These are phyloP conservation scores for Penicillium taxi DNA, from an alignment of 495 filamentous ascomycete genomes.

Conservation along the genomic window DNA sequence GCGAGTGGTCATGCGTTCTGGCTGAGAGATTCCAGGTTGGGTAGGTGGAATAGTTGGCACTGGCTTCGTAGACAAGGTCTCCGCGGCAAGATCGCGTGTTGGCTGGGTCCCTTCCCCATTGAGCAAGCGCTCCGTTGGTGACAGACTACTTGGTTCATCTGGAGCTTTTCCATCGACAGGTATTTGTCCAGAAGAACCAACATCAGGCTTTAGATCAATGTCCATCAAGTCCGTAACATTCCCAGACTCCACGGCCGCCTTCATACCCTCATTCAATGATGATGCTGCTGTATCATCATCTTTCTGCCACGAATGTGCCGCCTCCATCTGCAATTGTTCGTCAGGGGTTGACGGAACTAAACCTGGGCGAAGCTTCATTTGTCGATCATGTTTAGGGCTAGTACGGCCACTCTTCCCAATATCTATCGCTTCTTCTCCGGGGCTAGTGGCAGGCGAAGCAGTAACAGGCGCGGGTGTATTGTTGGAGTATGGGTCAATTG, in stretches of 20 bases:
- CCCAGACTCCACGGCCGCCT: constrained; percentile 14
- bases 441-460: constrained; percentile 36
- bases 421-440: constrained; percentile 30
- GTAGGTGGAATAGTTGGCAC: constrained; percentile 14
- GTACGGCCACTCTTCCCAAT: constrained; percentile 15
- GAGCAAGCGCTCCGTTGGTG: constrained; percentile 11
- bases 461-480: constrained; percentile 33
- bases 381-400: constrained; percentile 19
- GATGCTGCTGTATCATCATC: constrained; percentile 12
- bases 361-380: constrained; percentile 13
- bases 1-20: constrained; percentile 54
- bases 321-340: constrained; percentile 44
- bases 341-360: constrained; percentile 39
- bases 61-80: constrained; percentile 9
- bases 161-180: constrained; percentile 9
- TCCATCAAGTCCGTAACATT: constrained; percentile 21
- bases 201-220: constrained; percentile 11
- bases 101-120: constrained; percentile 8
- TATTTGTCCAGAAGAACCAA: no score
- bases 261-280: constrained; percentile 20
- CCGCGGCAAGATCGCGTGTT: constrained; percentile 7
- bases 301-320: constrained; percentile 35
- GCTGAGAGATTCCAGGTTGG: constrained; percentile 23
- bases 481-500: constrained; percentile 35
- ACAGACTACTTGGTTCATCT: constrained; percentile 5